Evolutionary conservation across 257 asterid species (phyloP).

Genomic region (Catharanthus roseus): DNA sequence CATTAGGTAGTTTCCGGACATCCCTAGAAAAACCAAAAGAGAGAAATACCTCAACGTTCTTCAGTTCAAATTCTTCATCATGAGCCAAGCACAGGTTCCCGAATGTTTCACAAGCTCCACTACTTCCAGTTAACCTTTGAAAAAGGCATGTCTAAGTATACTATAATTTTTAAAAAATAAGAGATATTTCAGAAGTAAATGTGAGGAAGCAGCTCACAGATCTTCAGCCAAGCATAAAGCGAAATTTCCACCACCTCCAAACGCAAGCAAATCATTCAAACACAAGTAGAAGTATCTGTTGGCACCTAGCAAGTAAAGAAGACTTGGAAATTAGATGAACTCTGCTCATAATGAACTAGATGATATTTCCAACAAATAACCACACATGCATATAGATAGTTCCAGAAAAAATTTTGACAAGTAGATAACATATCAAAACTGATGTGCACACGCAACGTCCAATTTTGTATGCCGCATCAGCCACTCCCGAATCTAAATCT

Average conservation of each 20-base stretch:
- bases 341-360: background rate
- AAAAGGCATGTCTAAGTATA: background rate
- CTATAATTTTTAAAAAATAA: background rate
- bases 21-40: background rate
- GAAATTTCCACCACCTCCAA: constrained; percentile 89
- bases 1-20: background rate
- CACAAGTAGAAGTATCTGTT: constrained; percentile 86
- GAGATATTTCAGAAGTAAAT: background rate
- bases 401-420: background rate
- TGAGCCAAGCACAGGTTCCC: constrained; percentile 85
- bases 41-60: constrained; percentile 73
- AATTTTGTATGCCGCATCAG: background rate
- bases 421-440: background rate
- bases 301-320: constrained; percentile 47
- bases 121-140: constrained; percentile 69
- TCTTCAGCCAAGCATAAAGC: constrained; percentile 83
- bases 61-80: constrained; percentile 71
- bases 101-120: constrained; percentile 93
- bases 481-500: background rate
- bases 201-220: constrained; percentile 49
- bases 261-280: constrained; percentile 77
- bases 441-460: background rate
- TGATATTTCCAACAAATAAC: background rate
- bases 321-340: constrained; percentile 7
- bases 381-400: background rate